phyloP scores from a whole-genome alignment of 176 grass and related monocot species.

The Calamus simplicifolius region DNA sequence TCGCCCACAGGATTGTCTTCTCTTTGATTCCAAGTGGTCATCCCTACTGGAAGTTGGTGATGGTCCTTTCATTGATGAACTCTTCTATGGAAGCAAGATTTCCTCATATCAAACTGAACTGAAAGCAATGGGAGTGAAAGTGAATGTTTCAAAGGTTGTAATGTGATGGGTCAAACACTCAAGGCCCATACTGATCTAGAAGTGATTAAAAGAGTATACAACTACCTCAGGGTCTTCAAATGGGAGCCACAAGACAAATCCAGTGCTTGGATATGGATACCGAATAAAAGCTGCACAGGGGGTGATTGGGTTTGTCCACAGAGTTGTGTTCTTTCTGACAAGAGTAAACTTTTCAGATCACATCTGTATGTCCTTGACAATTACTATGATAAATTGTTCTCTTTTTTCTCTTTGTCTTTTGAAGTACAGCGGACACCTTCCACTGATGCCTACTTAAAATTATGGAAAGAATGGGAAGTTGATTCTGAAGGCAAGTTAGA shows the following conservation, averaged over 20 bases:
- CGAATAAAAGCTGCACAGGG: neutral
- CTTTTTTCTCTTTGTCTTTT: constrained; percentile 33
- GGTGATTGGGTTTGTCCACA: constrained; percentile 46
- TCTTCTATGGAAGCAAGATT: constrained; percentile 42
- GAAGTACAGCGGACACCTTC: constrained; percentile 28
- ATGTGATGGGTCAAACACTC: constrained; percentile 37
- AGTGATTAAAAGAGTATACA: constrained; percentile 29
- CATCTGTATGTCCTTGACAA: constrained; percentile 47
- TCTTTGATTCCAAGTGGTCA: constrained; percentile 40
- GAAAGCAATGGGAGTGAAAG: constrained; percentile 30
- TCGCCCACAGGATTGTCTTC: constrained; percentile 33
- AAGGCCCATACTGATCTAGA: neutral
- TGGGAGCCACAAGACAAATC: constrained; percentile 27
- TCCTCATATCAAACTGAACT: constrained; percentile 28
- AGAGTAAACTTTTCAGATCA: constrained; percentile 26
- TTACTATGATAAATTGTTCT: constrained; percentile 39
- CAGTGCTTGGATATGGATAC: constrained; percentile 54
- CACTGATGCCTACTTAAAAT: constrained; percentile 31
- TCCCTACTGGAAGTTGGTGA: constrained; percentile 27
- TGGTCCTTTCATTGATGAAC: constrained; percentile 69
- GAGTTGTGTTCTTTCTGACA: constrained; percentile 41
- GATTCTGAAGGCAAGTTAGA: neutral
- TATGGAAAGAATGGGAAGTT: constrained; percentile 53
- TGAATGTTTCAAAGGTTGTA: constrained; percentile 21
- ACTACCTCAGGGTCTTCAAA: constrained; percentile 27